Base-by-base conservation (phyloP, 495 filamentous ascomycete species). In the Aspergillus conjunctus region DNA sequence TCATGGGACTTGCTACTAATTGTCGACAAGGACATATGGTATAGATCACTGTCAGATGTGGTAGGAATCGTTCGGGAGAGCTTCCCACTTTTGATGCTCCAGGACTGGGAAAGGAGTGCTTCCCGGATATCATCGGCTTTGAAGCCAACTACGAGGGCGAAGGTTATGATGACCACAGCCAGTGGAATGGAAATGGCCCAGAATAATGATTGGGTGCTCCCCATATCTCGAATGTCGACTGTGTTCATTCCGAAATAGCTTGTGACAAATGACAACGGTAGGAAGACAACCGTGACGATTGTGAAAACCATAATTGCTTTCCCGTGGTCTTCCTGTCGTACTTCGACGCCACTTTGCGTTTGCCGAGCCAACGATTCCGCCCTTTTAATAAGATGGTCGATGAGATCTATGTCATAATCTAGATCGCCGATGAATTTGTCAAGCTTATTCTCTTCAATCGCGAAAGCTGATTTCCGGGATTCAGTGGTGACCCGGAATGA, bases 171-270 rank as follows among this genome's bases (percentile, higher is more conserved):
- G 2, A 74, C 33, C 1, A 75, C 59, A 0, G 80, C 81, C 0
- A 83, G 66, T 1, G 82, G 81, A 1, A 79, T 18, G 1, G 81
- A 76, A 4, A 72, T 64, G 6, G 68, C 72, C 83, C 82, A 86
- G 61, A 80, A 85, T 2, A 77, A 64, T 69, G 73, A 71, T 66
- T 84, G 80, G 0, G 64, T 71, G 3, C 53, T 43, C 1, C 75
- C 66, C 79, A 81, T 83, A 62, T 82, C 74, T 12, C 80, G 75
- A 6, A 84, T 64, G 62, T 83, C 81, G 55, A 60, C 67, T 44
- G 80, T 77, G 61, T 82, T 82, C 78, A 81, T 82, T 6, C 77
- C 77, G 2, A 79, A 54, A 52, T 74, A 69, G 53, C 71, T 69
- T 0, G 76, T 68, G 6, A 81, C 71, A 21, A 73, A 72, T 0